phyloP scores from a whole-genome alignment of 208 protist genomes.

The Crithidia sp. region DNA sequence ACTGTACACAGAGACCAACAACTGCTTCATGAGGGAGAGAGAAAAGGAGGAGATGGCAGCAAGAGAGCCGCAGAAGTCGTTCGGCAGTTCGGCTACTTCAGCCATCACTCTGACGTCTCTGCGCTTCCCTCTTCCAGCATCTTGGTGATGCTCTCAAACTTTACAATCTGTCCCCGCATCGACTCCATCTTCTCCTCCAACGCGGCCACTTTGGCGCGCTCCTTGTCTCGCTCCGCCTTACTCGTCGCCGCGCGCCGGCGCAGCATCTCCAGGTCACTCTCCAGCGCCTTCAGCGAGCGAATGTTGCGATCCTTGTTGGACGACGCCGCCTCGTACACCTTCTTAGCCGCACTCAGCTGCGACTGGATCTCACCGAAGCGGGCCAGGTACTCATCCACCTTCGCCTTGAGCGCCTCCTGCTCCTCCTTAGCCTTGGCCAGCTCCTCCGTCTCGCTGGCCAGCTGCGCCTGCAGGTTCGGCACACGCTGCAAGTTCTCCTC shows the following conservation, averaged over 20 bases:
- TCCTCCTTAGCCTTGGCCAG: constrained; percentile 31
- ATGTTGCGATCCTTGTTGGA: constrained; percentile 51
- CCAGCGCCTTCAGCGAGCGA: constrained; percentile 49
- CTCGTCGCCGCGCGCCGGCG: constrained; percentile 45
- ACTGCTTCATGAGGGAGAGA: no score
- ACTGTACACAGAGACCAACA: no score
- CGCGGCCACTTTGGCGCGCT: constrained; percentile 43
- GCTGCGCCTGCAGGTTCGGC: constrained; percentile 49
- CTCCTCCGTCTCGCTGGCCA: constrained; percentile 39
- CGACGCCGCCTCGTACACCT: constrained; percentile 60
- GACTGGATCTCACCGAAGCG: constrained; percentile 57
- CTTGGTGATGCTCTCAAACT: constrained; percentile 43
- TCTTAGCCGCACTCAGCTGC: constrained; percentile 54
- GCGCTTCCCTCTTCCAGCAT: constrained; percentile 34
- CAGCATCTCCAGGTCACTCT: constrained; percentile 48
- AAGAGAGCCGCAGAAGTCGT: no score
- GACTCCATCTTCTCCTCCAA: constrained; percentile 54
- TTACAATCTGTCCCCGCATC: constrained; percentile 47
- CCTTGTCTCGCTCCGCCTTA: constrained; percentile 56
- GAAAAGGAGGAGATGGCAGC: no score
- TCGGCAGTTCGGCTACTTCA: neutral
- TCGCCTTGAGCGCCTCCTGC: constrained; percentile 43
- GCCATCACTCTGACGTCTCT: neutral
- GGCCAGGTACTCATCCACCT: constrained; percentile 52
- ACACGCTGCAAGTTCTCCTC: constrained; percentile 33